Evolutionary conservation across 306 rosid genomes (phyloP).

Genomic region (Quercus variabilis): DNA sequence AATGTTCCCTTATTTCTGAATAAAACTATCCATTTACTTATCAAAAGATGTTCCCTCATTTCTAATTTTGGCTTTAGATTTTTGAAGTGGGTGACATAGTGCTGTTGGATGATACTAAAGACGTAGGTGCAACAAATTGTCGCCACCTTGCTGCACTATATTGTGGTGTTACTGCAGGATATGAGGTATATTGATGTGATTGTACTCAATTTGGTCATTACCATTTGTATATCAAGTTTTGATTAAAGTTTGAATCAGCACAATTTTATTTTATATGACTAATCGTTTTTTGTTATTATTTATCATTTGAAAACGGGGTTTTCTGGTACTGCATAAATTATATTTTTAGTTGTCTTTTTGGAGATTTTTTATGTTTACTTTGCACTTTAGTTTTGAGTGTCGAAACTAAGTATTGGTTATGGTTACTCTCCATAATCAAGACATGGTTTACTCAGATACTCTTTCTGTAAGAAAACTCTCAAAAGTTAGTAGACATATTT

Average conservation of each 20-base stretch:
- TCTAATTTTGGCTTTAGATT: slow-evolving; percentile 47
- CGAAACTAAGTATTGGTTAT: neutral
- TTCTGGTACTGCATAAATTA: neutral
- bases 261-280: neutral
- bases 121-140: slow-evolving; percentile 81
- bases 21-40: no score
- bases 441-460: neutral
- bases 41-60: neutral
- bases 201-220: slow-evolving; percentile 12
- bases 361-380: neutral
- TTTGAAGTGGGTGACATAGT: slow-evolving; percentile 88
- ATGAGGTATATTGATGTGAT: slow-evolving; percentile 58
- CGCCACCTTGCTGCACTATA: slow-evolving; percentile 78
- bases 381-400: neutral
- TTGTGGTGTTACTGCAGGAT: slow-evolving; percentile 86
- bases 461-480: neutral
- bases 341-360: neutral
- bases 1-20: neutral
- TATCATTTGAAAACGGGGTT: neutral
- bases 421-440: neutral
- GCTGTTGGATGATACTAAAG: slow-evolving; percentile 61
- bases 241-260: neutral
- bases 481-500: neutral
- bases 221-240: slow-evolving; percentile 11
- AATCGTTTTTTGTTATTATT: neutral